Evolutionary conservation across 192 early-diverging fungal genomes (phyloP).

Genomic region (Cladochytrium replicatum): DNA sequence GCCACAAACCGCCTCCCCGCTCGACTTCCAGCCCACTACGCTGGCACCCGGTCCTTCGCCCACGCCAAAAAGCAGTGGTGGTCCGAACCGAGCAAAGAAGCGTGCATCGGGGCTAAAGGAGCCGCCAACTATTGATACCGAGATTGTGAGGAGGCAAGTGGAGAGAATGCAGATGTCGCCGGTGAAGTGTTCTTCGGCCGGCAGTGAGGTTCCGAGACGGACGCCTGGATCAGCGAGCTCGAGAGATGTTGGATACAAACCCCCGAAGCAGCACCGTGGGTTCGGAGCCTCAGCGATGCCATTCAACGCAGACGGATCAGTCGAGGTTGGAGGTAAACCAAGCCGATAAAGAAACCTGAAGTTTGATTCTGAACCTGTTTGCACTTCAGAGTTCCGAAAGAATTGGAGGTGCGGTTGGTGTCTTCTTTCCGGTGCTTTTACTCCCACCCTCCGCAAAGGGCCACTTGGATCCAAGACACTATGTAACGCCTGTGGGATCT

Average conservation of each 20-base stretch:
- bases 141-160: conserved; percentile 4
- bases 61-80: too few species aligned
- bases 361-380: conserved; percentile 6
- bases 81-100: too few species aligned
- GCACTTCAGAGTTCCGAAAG: conserved; percentile 5
- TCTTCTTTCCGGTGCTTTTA: conserved; percentile 11
- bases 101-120: too few species aligned
- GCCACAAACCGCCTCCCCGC: too few species aligned
- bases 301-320: neutral
- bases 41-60: too few species aligned
- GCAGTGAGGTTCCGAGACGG: too few species aligned
- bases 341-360: conserved; percentile 1
- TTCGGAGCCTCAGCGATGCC: too few species aligned
- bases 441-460: conserved; percentile 10
- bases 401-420: conserved; percentile 15
- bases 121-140: conserved; percentile 2
- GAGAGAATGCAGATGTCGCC: conserved; percentile 10
- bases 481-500: conserved; percentile 26
- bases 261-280: conserved; percentile 9
- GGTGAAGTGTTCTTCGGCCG: too few species aligned
- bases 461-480: conserved; percentile 18
- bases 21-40: too few species aligned
- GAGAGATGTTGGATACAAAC: too few species aligned
- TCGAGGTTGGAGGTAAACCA: neutral
- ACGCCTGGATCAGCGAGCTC: neutral